Evolutionary conservation across 257 asterid species (phyloP), one percentile per base, ranked within the genome.

Genomic region (Schizonepeta tenuifolia): DNA sequence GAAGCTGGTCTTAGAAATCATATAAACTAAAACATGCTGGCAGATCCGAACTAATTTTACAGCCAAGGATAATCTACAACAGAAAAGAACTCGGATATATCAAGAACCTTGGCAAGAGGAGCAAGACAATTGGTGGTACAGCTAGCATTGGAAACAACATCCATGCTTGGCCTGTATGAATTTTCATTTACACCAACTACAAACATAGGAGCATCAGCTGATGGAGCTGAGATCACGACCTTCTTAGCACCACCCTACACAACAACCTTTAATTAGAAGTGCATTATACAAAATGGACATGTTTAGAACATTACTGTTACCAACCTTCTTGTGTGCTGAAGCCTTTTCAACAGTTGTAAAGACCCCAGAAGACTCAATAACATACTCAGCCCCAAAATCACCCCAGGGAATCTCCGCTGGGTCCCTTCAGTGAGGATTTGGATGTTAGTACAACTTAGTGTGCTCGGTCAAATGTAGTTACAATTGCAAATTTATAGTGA

Each of bases 51-150:
- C 59, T 54, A 21, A 40, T 22, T 53, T 68, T 51, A 49, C 38
- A 18, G 18, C 21, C 60, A 35, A 50, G 17, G 13, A 57, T n/a
- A 59, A 71, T 20, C 35, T 46, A 33, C 31, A 11, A 35, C 15
- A 20, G 28, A 53, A 40, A 50, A 51, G 10, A 61, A 50, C 54
- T 31, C 14, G 55, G 63, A 59, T 71, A 47, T 69, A 55, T 35
- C 53, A 28, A 74, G 60, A 70, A 95, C 99, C 99, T 95, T 95
- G 78, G 99, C 99, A 73, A 95, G 83, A 24, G 99, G 99, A 74
- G 99, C 99, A 68, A 95, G 97, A 87, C 99, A 95, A 74, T 95
- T 95, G 74, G 98, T 95, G 58, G 99, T 95, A 80, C 99, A 95
- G 83, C 99, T 95, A 68, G 99, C 99, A 78, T 95, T 95, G 69